Percentiles rank a stretch among this genome's conserved stretches.
These are phyloP conservation scores for Fraxinus platypoda DNA, from an alignment of 305 asterid genomes.

Conservation along the genomic window DNA sequence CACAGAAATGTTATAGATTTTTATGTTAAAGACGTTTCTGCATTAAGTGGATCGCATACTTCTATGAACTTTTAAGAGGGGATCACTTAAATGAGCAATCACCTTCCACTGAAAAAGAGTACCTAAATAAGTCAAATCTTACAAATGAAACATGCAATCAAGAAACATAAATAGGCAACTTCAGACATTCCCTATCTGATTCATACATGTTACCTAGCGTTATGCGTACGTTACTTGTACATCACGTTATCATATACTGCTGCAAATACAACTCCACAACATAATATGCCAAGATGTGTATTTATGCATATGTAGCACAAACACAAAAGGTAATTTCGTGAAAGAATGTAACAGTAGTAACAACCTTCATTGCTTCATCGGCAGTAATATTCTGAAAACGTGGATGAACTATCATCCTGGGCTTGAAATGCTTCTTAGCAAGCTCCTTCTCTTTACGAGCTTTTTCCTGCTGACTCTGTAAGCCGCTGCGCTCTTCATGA, in stretches of 20 bases:
- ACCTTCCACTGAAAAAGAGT: neutral
- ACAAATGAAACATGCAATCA: neutral
- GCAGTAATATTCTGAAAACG: constrained; percentile 85
- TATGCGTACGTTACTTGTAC: neutral
- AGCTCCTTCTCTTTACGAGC: constrained; percentile 80
- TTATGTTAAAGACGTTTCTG: neutral
- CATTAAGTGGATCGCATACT: neutral
- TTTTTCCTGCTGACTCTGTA: constrained; percentile 57
- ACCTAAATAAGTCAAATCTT: neutral
- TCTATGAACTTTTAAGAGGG: neutral
- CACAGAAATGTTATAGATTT: neutral
- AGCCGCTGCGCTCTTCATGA: constrained; percentile 65
- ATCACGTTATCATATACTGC: neutral
- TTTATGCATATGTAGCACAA: neutral
- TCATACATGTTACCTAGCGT: neutral
- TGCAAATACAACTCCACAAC: constrained; percentile 8
- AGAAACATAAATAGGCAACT: neutral
- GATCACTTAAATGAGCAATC: neutral
- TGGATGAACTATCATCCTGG: constrained; percentile 94
- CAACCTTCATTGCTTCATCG: constrained; percentile 78
- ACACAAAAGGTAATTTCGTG: constrained; percentile 7
- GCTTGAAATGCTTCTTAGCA: constrained; percentile 83
- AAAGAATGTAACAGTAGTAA: constrained; percentile 1
- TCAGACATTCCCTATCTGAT: neutral
- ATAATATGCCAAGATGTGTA: neutral